Base-by-base conservation (phyloP, 768 basidiomycete genomes). In the Leccinum ochraceum region DNA sequence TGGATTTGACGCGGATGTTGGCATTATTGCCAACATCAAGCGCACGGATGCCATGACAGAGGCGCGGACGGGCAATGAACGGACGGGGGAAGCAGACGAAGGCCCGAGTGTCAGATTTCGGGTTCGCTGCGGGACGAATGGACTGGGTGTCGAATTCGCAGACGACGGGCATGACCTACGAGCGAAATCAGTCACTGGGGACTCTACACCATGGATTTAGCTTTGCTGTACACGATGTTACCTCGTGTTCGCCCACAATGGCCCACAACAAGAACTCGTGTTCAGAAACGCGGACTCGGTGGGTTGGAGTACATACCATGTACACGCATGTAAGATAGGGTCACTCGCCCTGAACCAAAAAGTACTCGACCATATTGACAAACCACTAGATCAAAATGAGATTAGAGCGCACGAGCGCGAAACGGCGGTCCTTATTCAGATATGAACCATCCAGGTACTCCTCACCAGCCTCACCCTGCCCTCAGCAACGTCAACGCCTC, bases 11-110 rank as follows among this genome's bases (percentile, higher is more conserved):
- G 7, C 65, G 62, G 37, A 69, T 69, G 53, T 57, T 54, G 48
- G 56, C 57, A 0, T n/a, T 32, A 24, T 42, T 36, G n/a, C 1
- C 8, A 11, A 66, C 24, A 7, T 69, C 67, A 3, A 68, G 39
- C 6, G 0, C 0, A 26, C 60, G 60, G 24, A 68, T 7, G 6
- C 67, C 67, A 4, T 69, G 64, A 3, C 64, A 14, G 37, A 69
- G 42, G 34, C 67, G 64, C 7, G 67, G 67, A 46, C n/a, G 64
- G 17, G 65, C 54, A 20, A 66, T 37, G 20, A 68, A 52, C 7
- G 20, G 54, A 53, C 50, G 60, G 34, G 67, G 60, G 39, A 68
- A 69, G 13, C 8, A 53, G 24, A 67, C 6, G 14, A 30, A 60
- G 28, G 1, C 56, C 1, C 22, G 13, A 26, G 61, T 68, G 52